Evolutionary conservation across 768 basidiomycete genomes (phyloP).

Genomic region (Lyophyllum shimeji): DNA sequence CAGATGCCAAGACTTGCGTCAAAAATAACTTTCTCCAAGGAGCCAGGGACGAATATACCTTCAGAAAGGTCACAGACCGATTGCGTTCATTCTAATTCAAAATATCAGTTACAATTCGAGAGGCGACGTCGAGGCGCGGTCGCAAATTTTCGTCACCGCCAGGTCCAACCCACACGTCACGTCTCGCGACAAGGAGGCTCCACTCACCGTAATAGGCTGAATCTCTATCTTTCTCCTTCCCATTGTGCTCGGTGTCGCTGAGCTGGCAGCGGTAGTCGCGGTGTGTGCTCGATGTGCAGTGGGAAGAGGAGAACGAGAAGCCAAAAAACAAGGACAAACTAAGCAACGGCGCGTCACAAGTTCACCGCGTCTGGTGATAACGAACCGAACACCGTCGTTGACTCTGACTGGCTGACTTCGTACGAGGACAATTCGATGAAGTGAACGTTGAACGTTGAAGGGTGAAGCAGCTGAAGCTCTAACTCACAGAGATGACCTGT

Average conservation of each 20-base stretch:
- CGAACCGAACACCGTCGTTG: too few relatives aligned
- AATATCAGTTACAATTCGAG: neutral
- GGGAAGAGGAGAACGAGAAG: neutral
- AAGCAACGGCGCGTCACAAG: neutral
- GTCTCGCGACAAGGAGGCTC: neutral
- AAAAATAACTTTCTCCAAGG: constrained; percentile 20
- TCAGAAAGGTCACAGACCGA: constrained; percentile 19
- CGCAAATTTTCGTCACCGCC: neutral
- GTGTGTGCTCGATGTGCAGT: neutral
- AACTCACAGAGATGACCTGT: too few relatives aligned
- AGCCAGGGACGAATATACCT: constrained; percentile 13
- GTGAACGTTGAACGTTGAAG: too few relatives aligned
- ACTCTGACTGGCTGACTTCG: too few relatives aligned
- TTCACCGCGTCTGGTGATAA: too few relatives aligned
- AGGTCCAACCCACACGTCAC: neutral
- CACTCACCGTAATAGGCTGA: constrained; percentile 18
- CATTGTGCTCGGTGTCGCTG: constrained; percentile 6
- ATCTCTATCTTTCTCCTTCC: constrained; percentile 20
- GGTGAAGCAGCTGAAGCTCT: too few relatives aligned
- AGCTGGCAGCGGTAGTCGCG: neutral
- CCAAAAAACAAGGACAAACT: constrained; percentile 2
- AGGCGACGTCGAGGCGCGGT: neutral
- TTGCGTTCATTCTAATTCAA: constrained; percentile 17
- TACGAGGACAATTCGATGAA: too few relatives aligned
- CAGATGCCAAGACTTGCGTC: constrained; percentile 17